Evolutionary conservation across 176 grass and related monocot species (phyloP).

Genomic region (Carex cristatella): DNA sequence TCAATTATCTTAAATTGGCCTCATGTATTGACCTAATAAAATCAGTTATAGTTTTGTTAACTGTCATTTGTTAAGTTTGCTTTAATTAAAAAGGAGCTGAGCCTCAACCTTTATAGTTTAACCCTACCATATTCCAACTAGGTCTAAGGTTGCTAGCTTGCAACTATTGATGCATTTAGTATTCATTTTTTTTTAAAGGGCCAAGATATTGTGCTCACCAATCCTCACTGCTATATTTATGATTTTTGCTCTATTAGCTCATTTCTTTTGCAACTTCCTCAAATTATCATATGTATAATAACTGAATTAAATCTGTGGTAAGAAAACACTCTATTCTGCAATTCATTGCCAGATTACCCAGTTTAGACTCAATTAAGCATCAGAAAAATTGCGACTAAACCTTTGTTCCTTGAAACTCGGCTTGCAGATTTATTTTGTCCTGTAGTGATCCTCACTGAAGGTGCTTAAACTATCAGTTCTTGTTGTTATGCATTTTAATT

Average conservation of each 20-base stretch:
- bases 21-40: neutral
- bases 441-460: neutral
- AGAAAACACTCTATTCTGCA: neutral
- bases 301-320: neutral
- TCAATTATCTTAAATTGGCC: neutral
- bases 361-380: neutral
- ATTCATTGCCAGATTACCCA: neutral
- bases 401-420: neutral
- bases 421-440: neutral
- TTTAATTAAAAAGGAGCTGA: neutral
- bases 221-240: neutral
- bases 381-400: neutral
- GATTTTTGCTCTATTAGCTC: neutral
- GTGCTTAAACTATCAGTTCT: neutral
- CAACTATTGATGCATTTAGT: neutral
- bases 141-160: neutral
- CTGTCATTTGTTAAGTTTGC: neutral
- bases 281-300: neutral
- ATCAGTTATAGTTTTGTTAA: neutral
- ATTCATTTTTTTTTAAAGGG: neutral
- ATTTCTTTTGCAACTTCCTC: neutral
- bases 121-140: neutral
- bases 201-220: neutral
- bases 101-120: neutral
- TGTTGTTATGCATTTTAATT: constrained; percentile 13